Conservation (phyloP, 345 rosid species). For the Ricinus communis region DNA sequence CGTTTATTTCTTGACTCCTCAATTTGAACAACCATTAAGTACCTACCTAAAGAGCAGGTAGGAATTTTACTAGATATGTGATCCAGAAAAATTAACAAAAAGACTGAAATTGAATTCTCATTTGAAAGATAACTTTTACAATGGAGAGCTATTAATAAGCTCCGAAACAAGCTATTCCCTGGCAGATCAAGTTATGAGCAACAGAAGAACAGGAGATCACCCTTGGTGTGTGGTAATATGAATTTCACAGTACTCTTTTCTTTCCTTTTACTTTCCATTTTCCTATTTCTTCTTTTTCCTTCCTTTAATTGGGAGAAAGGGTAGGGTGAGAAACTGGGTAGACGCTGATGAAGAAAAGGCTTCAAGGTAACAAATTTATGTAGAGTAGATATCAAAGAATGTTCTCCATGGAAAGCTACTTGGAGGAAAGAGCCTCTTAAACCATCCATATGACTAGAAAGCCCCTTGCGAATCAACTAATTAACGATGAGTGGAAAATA, state of each 20-base stretch:
- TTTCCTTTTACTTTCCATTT: not conserved
- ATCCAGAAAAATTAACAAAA: not conserved
- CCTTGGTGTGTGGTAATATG: not conserved
- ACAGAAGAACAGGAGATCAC: not conserved
- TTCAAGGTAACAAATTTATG: too few relatives aligned
- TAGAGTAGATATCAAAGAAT: not conserved
- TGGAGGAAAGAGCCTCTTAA: not conserved
- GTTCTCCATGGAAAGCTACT: not conserved
- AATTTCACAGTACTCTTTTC: too few relatives aligned
- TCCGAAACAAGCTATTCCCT: not conserved
- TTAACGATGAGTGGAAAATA: not conserved
- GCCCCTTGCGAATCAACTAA: not conserved
- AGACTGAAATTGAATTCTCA: not conserved
- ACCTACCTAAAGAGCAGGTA: not conserved
- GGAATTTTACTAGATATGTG: not conserved
- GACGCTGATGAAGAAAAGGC: too few relatives aligned
- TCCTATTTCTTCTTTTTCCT: not conserved
- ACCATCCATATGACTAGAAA: not conserved
- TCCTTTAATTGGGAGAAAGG: too few relatives aligned
- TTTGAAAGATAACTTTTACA: not conserved
- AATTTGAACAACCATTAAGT: not conserved
- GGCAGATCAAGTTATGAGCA: not conserved
- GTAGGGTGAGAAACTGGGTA: too few relatives aligned
- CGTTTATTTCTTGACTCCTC: not conserved
- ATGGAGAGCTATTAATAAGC: not conserved